phyloP scores from a whole-genome alignment of 169 alveolate genomes.

The Amoebophrya sp. region DNA sequence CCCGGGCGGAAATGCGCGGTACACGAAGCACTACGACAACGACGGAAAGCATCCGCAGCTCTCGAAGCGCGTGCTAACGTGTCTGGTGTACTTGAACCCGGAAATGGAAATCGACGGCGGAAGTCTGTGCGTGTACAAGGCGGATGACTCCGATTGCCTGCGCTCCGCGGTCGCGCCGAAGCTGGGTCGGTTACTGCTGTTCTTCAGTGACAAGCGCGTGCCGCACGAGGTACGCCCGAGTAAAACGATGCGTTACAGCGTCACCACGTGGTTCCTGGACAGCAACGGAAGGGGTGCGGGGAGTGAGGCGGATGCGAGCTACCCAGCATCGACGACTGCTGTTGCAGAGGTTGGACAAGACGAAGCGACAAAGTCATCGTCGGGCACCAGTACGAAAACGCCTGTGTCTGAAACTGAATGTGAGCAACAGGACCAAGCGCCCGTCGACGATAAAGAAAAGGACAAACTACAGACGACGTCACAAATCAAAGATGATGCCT shows the following conservation, averaged over 20 bases:
- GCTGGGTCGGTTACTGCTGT: neutral
- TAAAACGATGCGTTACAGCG: neutral
- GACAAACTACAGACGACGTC: too few species aligned
- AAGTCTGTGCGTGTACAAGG: neutral
- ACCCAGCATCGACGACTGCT: too few species aligned
- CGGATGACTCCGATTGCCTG: neutral
- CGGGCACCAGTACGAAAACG: too few species aligned
- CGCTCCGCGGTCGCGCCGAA: neutral
- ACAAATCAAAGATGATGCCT: too few species aligned
- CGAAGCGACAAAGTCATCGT: too few species aligned
- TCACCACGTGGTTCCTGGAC: neutral
- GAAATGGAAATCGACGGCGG: neutral
- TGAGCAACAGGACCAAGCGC: too few species aligned
- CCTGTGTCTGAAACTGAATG: too few species aligned
- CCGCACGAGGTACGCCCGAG: neutral
- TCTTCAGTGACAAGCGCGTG: neutral
- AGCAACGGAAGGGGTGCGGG: neutral
- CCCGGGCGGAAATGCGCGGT: neutral
- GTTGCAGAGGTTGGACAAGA: too few species aligned
- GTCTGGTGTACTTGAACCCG: neutral
- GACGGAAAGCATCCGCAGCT: neutral
- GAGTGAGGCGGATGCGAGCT: neutral
- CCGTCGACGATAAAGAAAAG: too few species aligned
- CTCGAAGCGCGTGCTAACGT: neutral
- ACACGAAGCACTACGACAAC: conserved; percentile 11